Evolutionary conservation across 1,284 basidiomycete species (phyloP).

Genomic region (Anthracocystis panici-leucophaei): DNA sequence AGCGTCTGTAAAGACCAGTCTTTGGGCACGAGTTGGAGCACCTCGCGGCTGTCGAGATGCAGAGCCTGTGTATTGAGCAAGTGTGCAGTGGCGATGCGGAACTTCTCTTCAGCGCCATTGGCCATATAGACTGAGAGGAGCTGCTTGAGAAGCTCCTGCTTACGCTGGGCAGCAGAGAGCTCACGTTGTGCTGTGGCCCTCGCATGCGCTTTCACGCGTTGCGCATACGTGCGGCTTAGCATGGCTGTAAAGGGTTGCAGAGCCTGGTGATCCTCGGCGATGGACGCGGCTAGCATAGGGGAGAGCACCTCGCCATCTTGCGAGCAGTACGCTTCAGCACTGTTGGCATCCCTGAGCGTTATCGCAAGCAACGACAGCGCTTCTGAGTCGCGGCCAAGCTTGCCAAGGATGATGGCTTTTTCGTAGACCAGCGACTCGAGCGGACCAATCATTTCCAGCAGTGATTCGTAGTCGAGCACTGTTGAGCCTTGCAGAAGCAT

Average conservation of each 20-base stretch:
- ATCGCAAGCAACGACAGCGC: slow-evolving; percentile 57
- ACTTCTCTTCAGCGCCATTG: slow-evolving; percentile 45
- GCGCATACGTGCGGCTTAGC: slow-evolving; percentile 38
- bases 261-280: slow-evolving; percentile 42
- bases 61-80: slow-evolving; percentile 59
- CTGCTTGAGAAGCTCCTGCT: slow-evolving; percentile 44
- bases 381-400: slow-evolving; percentile 50
- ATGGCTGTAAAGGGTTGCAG: slow-evolving; percentile 43
- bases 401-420: slow-evolving; percentile 55
- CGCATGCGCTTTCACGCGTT: slow-evolving; percentile 38
- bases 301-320: slow-evolving; percentile 57
- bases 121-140: slow-evolving; percentile 50
- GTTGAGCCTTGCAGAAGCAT: slow-evolving; percentile 57
- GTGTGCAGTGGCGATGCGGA: slow-evolving; percentile 55
- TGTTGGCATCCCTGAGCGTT: slow-evolving; percentile 53
- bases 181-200: slow-evolving; percentile 20
- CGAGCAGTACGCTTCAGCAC: slow-evolving; percentile 62
- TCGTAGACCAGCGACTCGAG: slow-evolving; percentile 41
- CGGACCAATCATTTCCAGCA: slow-evolving; percentile 28
- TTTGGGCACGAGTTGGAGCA: slow-evolving; percentile 55
- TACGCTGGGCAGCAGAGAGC: slow-evolving; percentile 19
- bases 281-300: slow-evolving; percentile 42
- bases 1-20: slow-evolving; percentile 58
- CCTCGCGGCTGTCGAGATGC: slow-evolving; percentile 51
- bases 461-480: slow-evolving; percentile 35